Evolutionary conservation across 1,139 yeast species (phyloP).

Genomic region (Maudiozyma humilis): DNA sequence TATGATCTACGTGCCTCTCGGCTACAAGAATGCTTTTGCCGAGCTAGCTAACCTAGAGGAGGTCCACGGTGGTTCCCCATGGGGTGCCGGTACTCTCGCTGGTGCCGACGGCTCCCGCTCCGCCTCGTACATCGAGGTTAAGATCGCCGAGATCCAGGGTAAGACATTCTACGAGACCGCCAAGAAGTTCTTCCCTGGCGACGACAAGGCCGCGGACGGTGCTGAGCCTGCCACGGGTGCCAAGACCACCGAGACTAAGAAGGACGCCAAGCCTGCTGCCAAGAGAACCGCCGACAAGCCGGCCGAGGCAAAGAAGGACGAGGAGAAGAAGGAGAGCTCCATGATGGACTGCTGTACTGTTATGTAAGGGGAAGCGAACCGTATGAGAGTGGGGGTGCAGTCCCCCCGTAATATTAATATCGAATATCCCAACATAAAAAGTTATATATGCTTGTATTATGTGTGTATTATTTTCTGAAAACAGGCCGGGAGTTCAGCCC

Average conservation of each 20-base stretch:
- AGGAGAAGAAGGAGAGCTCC: conserved; percentile 12
- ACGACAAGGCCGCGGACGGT: neutral
- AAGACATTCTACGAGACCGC: conserved; percentile 46
- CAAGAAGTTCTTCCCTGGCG: conserved; percentile 13
- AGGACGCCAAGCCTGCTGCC: conserved; percentile 4
- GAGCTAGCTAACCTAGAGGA: conserved; percentile 47
- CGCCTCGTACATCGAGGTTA: conserved; percentile 51
- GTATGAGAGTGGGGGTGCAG: neutral
- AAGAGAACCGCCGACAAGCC: conserved; percentile 8
- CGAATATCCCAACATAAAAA: too few species aligned
- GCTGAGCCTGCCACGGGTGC: conserved; percentile 6
- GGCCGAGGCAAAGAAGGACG: conserved; percentile 11
- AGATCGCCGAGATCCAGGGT: conserved; percentile 59
- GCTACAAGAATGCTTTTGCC: conserved; percentile 45
- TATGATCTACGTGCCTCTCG: conserved; percentile 52
- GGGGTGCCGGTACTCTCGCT: conserved; percentile 68
- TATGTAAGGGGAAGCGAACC: conserved; percentile 13
- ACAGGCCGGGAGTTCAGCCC: too few species aligned
- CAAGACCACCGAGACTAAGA: neutral
- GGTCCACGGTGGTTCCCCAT: conserved; percentile 65
- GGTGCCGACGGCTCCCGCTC: conserved; percentile 61
- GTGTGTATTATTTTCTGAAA: neutral
- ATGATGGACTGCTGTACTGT: conserved; percentile 22
- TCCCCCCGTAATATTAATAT: too few species aligned
- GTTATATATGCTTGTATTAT: neutral